These are phyloP conservation scores for Inonotus hispidus DNA, from an alignment of 1,284 basidiomycete species.

Conservation along the genomic window DNA sequence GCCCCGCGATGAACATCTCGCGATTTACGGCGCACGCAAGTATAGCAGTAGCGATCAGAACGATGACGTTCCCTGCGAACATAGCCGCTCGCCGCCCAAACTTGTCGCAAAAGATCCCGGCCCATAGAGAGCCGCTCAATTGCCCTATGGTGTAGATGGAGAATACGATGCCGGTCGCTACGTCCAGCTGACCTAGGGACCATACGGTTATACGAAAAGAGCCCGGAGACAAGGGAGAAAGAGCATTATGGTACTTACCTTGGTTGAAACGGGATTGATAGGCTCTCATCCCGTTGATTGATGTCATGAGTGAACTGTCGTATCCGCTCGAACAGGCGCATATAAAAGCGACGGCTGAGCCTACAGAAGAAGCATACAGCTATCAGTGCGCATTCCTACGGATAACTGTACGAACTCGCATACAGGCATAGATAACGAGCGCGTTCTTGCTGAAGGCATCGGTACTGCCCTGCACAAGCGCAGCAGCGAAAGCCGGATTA, in stretches of 20 bases:
- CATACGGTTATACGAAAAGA: neutral
- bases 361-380: neutral
- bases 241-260: neutral
- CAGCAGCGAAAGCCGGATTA: slow-evolving; percentile 14
- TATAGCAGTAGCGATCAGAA: slow-evolving; percentile 24
- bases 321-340: slow-evolving; percentile 18
- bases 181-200: slow-evolving; percentile 11
- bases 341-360: slow-evolving; percentile 17
- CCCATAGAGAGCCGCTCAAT: slow-evolving; percentile 22
- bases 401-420: neutral
- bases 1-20: slow-evolving; percentile 26
- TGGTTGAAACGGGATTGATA: slow-evolving; percentile 8
- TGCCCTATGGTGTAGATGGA: slow-evolving; percentile 23
- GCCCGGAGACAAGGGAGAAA: neutral
- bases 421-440: slow-evolving; percentile 21
- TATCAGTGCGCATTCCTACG: no score
- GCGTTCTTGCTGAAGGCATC: slow-evolving; percentile 16
- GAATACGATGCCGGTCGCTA: slow-evolving; percentile 22
- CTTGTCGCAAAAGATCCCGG: slow-evolving; percentile 21
- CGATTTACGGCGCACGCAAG: slow-evolving; percentile 22
- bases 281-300: slow-evolving; percentile 20
- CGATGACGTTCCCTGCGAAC: slow-evolving; percentile 20
- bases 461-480: slow-evolving; percentile 15
- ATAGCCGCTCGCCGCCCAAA: slow-evolving; percentile 31
- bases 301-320: slow-evolving; percentile 21